These are phyloP conservation scores for Apiospora kogelbergensis DNA, from an alignment of 2,329 filamentous ascomycete genomes.

Conservation along the genomic window DNA sequence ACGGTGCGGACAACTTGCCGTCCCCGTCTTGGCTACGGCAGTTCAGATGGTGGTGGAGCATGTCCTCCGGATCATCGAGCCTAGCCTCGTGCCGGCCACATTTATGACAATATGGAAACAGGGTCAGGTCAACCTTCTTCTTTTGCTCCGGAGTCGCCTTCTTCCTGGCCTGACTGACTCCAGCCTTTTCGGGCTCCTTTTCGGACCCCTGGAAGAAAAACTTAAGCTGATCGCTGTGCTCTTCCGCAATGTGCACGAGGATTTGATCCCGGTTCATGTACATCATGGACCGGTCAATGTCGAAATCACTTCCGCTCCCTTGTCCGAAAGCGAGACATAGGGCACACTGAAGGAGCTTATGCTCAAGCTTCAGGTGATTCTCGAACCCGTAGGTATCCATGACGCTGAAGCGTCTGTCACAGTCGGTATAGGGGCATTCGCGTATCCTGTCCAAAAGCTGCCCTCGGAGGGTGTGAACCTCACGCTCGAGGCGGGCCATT, in stretches of 20 bases:
- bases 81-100: slow-evolving; percentile 9
- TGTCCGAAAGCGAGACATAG: slow-evolving; percentile 18
- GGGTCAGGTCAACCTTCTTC: neutral
- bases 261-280: slow-evolving; percentile 12
- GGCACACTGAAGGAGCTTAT: slow-evolving; percentile 29
- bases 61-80: neutral
- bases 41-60: slow-evolving; percentile 1
- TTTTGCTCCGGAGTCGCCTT: neutral
- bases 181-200: neutral
- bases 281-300: neutral
- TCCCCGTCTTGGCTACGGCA: neutral
- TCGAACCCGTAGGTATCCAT: slow-evolving; percentile 31
- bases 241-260: neutral
- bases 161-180: neutral
- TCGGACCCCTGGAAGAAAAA: neutral
- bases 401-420: slow-evolving; percentile 33
- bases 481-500: slow-evolving; percentile 35
- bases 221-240: neutral
- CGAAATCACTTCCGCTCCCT: neutral
- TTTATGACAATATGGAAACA: slow-evolving; percentile 2
- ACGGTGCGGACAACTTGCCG: neutral
- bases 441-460: slow-evolving; percentile 34
- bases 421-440: slow-evolving; percentile 40
- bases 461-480: slow-evolving; percentile 34
- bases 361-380: slow-evolving; percentile 35